Evolutionary conservation across 768 basidiomycete genomes (phyloP).

Genomic region (Russula olivacea): DNA sequence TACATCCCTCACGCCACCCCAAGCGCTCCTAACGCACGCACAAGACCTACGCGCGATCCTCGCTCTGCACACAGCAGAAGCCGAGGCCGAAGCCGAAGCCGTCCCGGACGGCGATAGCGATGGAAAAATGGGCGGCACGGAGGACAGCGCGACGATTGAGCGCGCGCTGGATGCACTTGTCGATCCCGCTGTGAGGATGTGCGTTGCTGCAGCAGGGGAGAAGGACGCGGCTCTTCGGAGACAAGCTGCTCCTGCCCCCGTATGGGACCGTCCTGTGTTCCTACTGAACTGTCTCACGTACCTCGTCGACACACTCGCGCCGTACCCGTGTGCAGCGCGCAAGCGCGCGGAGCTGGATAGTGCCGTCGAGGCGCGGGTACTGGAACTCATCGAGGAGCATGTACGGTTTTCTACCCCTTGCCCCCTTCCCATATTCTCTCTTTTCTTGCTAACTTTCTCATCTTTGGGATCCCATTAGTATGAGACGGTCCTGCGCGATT

Average conservation of each 20-base stretch:
- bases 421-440: neutral
- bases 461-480: slow-evolving; percentile 33
- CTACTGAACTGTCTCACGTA: slow-evolving; percentile 83
- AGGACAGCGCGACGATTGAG: slow-evolving; percentile 43
- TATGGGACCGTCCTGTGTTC: slow-evolving; percentile 81
- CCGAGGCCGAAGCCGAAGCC: slow-evolving; percentile 7
- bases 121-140: neutral
- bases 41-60: slow-evolving; percentile 81
- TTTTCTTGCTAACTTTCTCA: slow-evolving; percentile 17
- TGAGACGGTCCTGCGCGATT: slow-evolving; percentile 46
- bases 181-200: slow-evolving; percentile 78
- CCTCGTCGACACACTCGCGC: slow-evolving; percentile 64
- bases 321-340: slow-evolving; percentile 59
- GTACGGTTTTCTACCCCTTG: slow-evolving; percentile 39
- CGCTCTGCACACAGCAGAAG: slow-evolving; percentile 49
- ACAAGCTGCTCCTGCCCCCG: slow-evolving; percentile 2
- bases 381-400: slow-evolving; percentile 71
- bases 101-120: slow-evolving; percentile 19
- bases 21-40: slow-evolving; percentile 72
- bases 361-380: slow-evolving; percentile 56
- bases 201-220: slow-evolving; percentile 57
- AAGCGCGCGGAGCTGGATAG: slow-evolving; percentile 55
- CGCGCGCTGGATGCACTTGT: slow-evolving; percentile 78
- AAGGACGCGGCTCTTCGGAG: slow-evolving; percentile 61
- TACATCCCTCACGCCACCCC: slow-evolving; percentile 63